A percentile compares a stretch with the other conserved stretches of the same genome.
phyloP scores from a whole-genome alignment of 140 eudicot species.

The Anethum foeniculum region DNA sequence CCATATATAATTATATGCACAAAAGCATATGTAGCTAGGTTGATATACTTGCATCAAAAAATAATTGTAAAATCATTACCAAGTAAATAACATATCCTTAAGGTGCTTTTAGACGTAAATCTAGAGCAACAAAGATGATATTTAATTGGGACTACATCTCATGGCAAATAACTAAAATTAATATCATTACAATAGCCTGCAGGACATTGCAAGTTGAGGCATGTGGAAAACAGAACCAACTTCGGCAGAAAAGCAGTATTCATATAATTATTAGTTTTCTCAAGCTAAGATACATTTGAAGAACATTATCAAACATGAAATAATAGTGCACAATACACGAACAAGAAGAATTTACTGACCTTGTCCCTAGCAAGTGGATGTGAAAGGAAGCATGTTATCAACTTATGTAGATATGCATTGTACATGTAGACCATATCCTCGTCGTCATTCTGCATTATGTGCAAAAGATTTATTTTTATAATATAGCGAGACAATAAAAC shows the following conservation, averaged over 20 bases:
- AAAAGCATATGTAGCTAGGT: not conserved
- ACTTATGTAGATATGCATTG: slow-evolving; percentile 89
- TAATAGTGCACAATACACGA: not conserved
- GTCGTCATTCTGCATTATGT: slow-evolving; percentile 68
- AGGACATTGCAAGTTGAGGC: not conserved
- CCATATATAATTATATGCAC: not conserved
- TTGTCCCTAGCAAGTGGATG: slow-evolving; percentile 96
- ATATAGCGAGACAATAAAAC: not conserved
- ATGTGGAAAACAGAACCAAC: not conserved
- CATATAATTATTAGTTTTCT: not conserved
- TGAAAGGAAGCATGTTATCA: slow-evolving; percentile 74
- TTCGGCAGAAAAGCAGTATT: not conserved
- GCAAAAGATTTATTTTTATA: slow-evolving; percentile 12
- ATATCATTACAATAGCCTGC: not conserved
- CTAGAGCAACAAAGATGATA: not conserved
- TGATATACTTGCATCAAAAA: not conserved
- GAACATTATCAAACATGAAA: not conserved
- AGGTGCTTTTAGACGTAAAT: not conserved
- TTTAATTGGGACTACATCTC: not conserved
- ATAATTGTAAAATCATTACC: not conserved
- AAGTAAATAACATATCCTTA: not conserved
- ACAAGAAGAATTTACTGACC: slow-evolving; percentile 37
- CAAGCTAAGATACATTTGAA: not conserved
- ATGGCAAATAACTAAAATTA: no score
- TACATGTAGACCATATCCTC: slow-evolving; percentile 93